phyloP scores from a whole-genome alignment of 208 protist genomes.

The Leishmania tarentolae region DNA sequence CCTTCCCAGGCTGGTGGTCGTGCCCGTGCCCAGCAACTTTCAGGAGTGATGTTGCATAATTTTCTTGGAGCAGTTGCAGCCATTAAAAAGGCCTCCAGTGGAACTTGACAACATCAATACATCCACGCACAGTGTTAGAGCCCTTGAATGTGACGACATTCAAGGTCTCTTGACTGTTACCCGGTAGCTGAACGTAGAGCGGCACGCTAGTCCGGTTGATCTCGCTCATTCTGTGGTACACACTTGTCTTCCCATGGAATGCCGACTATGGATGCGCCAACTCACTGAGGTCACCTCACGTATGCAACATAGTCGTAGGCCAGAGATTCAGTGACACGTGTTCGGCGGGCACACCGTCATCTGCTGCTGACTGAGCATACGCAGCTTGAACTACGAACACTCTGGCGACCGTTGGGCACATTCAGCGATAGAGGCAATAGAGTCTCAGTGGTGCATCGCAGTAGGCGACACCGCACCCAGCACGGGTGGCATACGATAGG shows the following conservation, averaged over 20 bases:
- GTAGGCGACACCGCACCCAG: no score
- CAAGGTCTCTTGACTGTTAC: conserved; percentile 58
- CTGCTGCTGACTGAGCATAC: conserved; percentile 90
- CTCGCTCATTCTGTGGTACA: conserved; percentile 36
- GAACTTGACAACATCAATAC: conserved; percentile 69
- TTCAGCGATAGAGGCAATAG: no score
- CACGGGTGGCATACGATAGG: conserved; percentile 34
- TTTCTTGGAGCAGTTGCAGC: conserved; percentile 61
- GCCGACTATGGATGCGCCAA: conserved; percentile 78
- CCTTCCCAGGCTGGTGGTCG: conserved; percentile 37
- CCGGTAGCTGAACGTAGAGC: conserved; percentile 66
- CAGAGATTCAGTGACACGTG: conserved; percentile 61
- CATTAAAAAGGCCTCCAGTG: conserved; percentile 69
- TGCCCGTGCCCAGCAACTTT: conserved; percentile 87
- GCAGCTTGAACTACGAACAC: no score
- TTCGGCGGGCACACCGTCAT: conserved; percentile 91
- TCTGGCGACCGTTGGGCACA: no score
- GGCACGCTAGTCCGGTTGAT: conserved; percentile 42
- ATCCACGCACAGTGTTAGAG: conserved; percentile 86
- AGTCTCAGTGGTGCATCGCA: no score
- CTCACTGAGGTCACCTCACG: conserved; percentile 53
- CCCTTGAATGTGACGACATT: conserved; percentile 62
- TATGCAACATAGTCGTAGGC: conserved; percentile 79
- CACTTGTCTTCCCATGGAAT: conserved; percentile 51
- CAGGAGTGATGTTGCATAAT: conserved; percentile 85